Base-by-base conservation (phyloP, 2,329 filamentous ascomycete species). In the Nigrospora osmanthi region DNA sequence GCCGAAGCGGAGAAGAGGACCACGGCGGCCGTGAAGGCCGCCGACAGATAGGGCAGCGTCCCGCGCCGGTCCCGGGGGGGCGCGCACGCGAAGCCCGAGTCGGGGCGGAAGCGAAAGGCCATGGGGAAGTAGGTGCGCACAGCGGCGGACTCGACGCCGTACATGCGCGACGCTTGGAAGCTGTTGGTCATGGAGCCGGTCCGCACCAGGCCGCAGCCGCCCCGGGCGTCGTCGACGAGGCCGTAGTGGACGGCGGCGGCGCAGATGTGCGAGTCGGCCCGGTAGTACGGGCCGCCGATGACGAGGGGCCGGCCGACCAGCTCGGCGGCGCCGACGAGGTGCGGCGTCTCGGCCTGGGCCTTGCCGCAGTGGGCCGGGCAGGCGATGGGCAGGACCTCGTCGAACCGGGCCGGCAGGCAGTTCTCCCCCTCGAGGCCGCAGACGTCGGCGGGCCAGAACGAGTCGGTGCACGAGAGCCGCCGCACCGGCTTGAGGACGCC, bases 181-280 rank as follows among this genome's bases (percentile, higher is more conserved):
- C 70, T 66, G 46, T 69, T 66, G 44, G 77, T 75, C 43, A 81
- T 73, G n/a, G 84, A 84, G 23, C 79, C 69, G 19, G 85, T 68
- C 32, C 73, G 70, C 28, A 85, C 68, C 3, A 86, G 81, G 44
- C 83, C 85, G 51, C 84, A 88, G 1, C 85, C 84, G 30, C 84
- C 84, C 35, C 70, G 68, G 1, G 67, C 63, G 52, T 85, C 75
- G 35, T 73, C 74, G 52, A 86, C 76, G 50, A 84, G 73, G 12
- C 83, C 84, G 4, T 81, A 75, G 57, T 88, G 84, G 41, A 87
- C 83, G 16, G 84, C 84, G 11, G 83, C 75, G 46, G 79, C 78
- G 55, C 84, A 88, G 43, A 88, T 78, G 64, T 85, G 87, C 23
- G 82, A 87, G 62, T 88, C 84, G 13, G 76, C 80, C 19, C 84